A percentile compares a stretch with the other conserved stretches of the same genome.
Evolutionary conservation across 441 rosid genomes (phyloP).

Genomic region (Melastoma candidum): DNA sequence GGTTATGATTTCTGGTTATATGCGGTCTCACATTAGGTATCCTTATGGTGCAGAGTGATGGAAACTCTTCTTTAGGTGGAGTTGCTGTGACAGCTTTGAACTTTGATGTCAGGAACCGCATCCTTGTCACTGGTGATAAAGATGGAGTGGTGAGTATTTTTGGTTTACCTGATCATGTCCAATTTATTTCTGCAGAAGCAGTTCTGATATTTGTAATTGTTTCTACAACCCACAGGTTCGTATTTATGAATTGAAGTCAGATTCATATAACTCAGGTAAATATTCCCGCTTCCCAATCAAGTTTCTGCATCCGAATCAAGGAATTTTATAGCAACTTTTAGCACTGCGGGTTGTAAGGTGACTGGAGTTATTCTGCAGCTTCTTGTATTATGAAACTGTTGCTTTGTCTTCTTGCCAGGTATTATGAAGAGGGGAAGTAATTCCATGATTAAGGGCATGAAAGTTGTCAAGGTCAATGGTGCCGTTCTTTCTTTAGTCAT

Average conservation of each 20-base stretch:
- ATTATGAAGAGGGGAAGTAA: constrained; percentile 58
- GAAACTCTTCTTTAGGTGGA: constrained; percentile 57
- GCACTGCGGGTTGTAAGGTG: too few species aligned
- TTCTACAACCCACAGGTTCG: constrained; percentile 43
- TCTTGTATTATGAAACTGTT: too few species aligned
- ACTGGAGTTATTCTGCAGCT: too few species aligned
- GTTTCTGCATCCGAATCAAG: constrained; percentile 10
- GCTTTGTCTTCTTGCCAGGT: constrained; percentile 29
- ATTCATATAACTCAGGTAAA: constrained; percentile 59
- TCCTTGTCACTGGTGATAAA: constrained; percentile 78
- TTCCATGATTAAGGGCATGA: constrained; percentile 53
- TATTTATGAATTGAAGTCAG: constrained; percentile 65
- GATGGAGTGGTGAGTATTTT: constrained; percentile 53
- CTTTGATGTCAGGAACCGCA: constrained; percentile 43
- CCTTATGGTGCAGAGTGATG: constrained; percentile 52
- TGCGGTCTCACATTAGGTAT: neutral
- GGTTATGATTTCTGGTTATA: too few species aligned
- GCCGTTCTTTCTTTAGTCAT: constrained; percentile 45
- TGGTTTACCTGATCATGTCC: constrained; percentile 3
- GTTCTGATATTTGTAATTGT: constrained; percentile 5
- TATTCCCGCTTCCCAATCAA: constrained; percentile 56
- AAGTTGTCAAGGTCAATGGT: constrained; percentile 59
- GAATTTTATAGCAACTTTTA: too few species aligned
- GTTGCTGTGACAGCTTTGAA: constrained; percentile 52
- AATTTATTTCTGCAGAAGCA: constrained; percentile 3